Conservation (phyloP, 2,329 filamentous ascomycete species). For the Calonectria pauciramosa region DNA sequence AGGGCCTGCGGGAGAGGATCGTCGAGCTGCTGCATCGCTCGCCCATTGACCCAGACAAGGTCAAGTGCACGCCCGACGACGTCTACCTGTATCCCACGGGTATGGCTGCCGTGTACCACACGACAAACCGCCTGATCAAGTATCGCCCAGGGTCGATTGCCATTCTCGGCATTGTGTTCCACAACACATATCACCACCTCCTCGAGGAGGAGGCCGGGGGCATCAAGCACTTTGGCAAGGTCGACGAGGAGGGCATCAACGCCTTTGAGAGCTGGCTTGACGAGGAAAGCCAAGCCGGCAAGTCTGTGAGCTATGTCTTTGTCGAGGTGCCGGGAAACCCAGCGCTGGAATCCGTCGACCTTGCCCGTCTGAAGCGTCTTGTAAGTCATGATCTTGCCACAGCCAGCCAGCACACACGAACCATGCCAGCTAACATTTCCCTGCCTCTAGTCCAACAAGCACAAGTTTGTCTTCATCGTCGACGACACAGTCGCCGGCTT, state of each 20-base stretch:
- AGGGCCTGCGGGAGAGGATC: conserved; percentile 56
- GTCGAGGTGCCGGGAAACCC: conserved; percentile 61
- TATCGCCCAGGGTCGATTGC: conserved; percentile 54
- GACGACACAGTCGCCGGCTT: conserved; percentile 65
- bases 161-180: conserved; percentile 66
- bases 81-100: conserved; percentile 68
- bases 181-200: conserved; percentile 63
- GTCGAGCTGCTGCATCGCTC: conserved; percentile 57
- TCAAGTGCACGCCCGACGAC: conserved; percentile 51
- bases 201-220: conserved; percentile 59
- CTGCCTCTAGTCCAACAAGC: conserved; percentile 52
- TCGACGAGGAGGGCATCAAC: conserved; percentile 58
- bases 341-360: conserved; percentile 50
- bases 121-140: conserved; percentile 54
- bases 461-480: conserved; percentile 59
- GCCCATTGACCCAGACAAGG: conserved; percentile 47
- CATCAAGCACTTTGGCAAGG: conserved; percentile 62
- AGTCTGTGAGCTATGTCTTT: conserved; percentile 60
- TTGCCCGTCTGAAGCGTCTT: conserved; percentile 51
- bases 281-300: conserved; percentile 53
- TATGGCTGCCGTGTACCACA: conserved; percentile 65
- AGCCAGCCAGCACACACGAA: not conserved
- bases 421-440: not conserved
- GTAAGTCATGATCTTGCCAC: conserved; percentile 50
- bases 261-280: conserved; percentile 61